Conservation (phyloP, 768 basidiomycete genomes). For the Tricholoma bakamatsutake region DNA sequence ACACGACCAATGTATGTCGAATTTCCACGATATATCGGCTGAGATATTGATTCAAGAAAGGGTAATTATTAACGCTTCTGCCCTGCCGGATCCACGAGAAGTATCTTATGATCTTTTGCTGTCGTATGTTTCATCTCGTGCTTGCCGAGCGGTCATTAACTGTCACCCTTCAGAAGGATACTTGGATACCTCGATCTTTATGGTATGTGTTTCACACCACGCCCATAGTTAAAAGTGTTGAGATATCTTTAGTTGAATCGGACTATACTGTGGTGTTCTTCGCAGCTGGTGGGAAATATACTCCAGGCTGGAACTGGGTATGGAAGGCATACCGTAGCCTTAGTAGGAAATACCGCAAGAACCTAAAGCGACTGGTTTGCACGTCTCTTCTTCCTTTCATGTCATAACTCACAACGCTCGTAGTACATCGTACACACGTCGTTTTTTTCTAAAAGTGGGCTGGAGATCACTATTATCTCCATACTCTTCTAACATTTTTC, state of each 20-base stretch:
- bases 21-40: conserved; percentile 3
- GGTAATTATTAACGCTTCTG: conserved; percentile 80
- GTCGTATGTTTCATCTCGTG: conserved; percentile 40
- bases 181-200: conserved; percentile 77
- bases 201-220: conserved; percentile 36
- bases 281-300: conserved; percentile 69
- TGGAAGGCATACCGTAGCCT: conserved; percentile 86
- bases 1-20: conserved; percentile 77
- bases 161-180: conserved; percentile 47
- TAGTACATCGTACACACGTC: conserved; percentile 86
- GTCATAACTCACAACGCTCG: not conserved
- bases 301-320: conserved; percentile 85
- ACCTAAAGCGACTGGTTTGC: conserved; percentile 74
- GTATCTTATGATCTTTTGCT: conserved; percentile 76
- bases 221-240: not conserved
- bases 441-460: conserved; percentile 78
- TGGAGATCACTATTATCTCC: not conserved
- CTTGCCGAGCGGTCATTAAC: conserved; percentile 1
- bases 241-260: conserved; percentile 58
- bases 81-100: conserved; percentile 71
- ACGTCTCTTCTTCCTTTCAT: not conserved
- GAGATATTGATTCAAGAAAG: conserved; percentile 31
- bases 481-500: conserved; percentile 6
- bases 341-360: conserved; percentile 82
- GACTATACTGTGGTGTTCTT: conserved; percentile 89